Base-by-base conservation (phyloP, 768 basidiomycete genomes). In the Termitomyces sp. region DNA sequence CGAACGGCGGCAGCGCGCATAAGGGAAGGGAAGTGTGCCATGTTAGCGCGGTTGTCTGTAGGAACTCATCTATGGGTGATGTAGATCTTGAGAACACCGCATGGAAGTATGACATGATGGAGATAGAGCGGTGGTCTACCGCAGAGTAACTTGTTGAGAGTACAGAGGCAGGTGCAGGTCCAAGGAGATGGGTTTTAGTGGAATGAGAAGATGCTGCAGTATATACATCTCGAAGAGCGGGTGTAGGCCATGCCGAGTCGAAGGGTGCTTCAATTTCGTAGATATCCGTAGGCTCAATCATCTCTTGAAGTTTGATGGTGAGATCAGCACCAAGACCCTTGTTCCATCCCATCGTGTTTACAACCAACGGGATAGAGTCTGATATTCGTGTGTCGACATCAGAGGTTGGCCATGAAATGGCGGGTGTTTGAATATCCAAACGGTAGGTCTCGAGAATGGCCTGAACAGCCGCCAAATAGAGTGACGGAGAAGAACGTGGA, bases 311-410 rank as follows among this genome's bases (percentile, higher is more conserved):
- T 59, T 80, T 81, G 14, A 67, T 67, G 2, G 84, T 81, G 11
- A 98, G 72, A 63, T 96, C 91, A 16, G 84, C 86, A 3, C 96
- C 96, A 3, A 97, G 82, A 7, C 96, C 96, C 68, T 95, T 98
- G 5, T 82, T 82, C 96, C 96, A 99, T 2, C 96, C 96, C 85
- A 96, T 95, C 0, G 91, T 98, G 67, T 98, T 99, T 52, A 98
- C 81, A 16, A 98, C 83, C 17, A 98, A 81, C 0, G 96, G 96
- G 5, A 94, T 82, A 27, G 72, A 58, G 48, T 88, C 84, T 6
- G 67, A 63, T 23, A 88, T 78, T 41, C 80, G 76, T n/a, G 49
- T 44, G 21, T 65, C 64, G 0, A 47, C 54, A 1, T 69, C 57
- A 5, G 71, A 69, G 3, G 69, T 67, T 7, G 67, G 66, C 16